A percentile compares a stretch with the other conserved stretches of the same genome.
Evolutionary conservation across 2,329 filamentous ascomycete species (phyloP).

Genomic region (Paramyrothecium sp.): DNA sequence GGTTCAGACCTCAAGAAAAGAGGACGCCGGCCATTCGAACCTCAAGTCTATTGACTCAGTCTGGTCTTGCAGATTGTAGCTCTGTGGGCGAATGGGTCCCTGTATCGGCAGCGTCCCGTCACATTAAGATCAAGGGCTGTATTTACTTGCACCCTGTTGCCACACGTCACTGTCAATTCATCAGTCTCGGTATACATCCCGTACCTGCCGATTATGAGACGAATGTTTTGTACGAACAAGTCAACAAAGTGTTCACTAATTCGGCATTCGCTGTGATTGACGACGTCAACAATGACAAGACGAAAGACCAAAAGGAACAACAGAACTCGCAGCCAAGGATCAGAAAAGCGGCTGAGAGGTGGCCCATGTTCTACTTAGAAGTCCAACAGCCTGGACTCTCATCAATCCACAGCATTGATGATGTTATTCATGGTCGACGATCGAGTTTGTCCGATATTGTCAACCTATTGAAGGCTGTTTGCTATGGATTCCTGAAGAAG

Average conservation of each 20-base stretch:
- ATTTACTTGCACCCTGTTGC: constrained; percentile 71
- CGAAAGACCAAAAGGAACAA: constrained; percentile 38
- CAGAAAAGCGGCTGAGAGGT: constrained; percentile 70
- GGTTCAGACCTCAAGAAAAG: constrained; percentile 28
- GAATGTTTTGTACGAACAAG: constrained; percentile 70
- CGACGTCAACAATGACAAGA: constrained; percentile 46
- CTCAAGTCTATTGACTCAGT: constrained; percentile 62
- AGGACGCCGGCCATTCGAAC: constrained; percentile 17
- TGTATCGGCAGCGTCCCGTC: constrained; percentile 63
- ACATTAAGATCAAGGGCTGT: constrained; percentile 64
- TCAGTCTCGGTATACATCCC: constrained; percentile 74
- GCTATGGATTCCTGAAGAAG: constrained; percentile 72
- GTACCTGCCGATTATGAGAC: constrained; percentile 53
- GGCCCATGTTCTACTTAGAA: constrained; percentile 87
- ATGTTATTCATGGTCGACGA: constrained; percentile 42
- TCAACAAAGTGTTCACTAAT: constrained; percentile 73
- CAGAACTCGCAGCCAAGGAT: constrained; percentile 34
- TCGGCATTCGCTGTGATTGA: constrained; percentile 74
- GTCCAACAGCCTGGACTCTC: constrained; percentile 42
- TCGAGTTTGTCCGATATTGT: constrained; percentile 44
- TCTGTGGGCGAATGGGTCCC: constrained; percentile 64
- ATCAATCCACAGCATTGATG: constrained; percentile 31
- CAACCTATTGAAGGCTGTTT: constrained; percentile 67
- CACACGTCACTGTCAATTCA: constrained; percentile 73
- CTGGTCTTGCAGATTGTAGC: constrained; percentile 55